Evolutionary conservation across 2,329 filamentous ascomycete species (phyloP), one percentile per base, ranked within the genome.

Genomic region (Botrytis fabae): DNA sequence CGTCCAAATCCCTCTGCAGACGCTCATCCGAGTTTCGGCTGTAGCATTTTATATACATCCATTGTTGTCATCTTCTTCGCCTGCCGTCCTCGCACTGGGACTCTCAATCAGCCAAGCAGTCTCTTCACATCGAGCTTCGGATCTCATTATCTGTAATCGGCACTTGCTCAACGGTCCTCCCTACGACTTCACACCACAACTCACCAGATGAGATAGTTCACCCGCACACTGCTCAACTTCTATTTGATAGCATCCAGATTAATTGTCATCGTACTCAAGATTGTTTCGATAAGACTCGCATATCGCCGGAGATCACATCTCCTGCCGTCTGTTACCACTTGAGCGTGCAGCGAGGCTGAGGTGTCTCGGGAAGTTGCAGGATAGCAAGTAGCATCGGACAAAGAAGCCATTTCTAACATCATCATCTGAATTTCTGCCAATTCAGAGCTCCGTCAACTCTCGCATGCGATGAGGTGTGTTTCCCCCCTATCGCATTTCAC

Each of bases 321-420:
- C 38, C 48, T 71, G 32, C n/a, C n/a, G 59, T 61, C 28, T 42
- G 8, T 40, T 46, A 44, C 9, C 54, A 51, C 38, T 32, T 54
- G n/a, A 57, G 60, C 65, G 46, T 44, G 69, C 76, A 68, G 65
- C 65, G 75, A 80, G 78, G 78, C 78, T 79, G 78, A 78, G 40
- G 74, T 75, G 78, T 76, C 74, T 73, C 78, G 77, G 77, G 76
- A 76, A 77, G 70, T 74, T 77, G 76, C 78, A 79, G 69, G 35
- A 68, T 57, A 71, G 57, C 42, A 65, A 72, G 73, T 66, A 63
- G 73, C 69, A 57, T 60, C 32, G 42, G 64, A 73, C 71, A 73
- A 73, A 73, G 71, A 73, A 69, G 48, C n/a, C 48, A 40, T 70
- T 66, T 48, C 44, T 25, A 65, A 48, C 44, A 71, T 66, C 69